Percentiles rank a stretch among this genome's conserved stretches.
These are phyloP conservation scores for Talaromyces pinophilus DNA, from an alignment of 2,329 filamentous ascomycete genomes.

Conservation along the genomic window DNA sequence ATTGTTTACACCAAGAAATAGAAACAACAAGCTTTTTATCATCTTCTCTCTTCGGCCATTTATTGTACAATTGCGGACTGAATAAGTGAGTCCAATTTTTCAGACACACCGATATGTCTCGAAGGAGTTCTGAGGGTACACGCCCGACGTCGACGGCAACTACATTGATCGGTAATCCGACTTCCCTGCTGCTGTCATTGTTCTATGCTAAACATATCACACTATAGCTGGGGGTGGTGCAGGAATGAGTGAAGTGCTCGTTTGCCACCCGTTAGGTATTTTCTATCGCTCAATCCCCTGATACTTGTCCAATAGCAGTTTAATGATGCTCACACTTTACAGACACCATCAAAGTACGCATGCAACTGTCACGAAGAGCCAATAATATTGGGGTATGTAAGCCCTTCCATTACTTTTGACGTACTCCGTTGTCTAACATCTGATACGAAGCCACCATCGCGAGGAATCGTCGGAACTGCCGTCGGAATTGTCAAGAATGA, in stretches of 20 bases:
- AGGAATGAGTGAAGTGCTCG: constrained; percentile 98
- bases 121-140: background rate
- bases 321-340: background rate
- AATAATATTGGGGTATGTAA: constrained; percentile 70
- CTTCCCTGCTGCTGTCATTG: background rate
- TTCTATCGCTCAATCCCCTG: constrained; percentile 27
- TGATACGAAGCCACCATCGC: background rate
- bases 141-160: background rate
- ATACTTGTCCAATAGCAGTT: background rate
- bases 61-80: background rate
- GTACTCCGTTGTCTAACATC: background rate
- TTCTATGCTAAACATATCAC: background rate
- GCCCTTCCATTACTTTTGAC: background rate
- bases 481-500: constrained; percentile 83
- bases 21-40: background rate
- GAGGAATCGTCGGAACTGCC: constrained; percentile 59
- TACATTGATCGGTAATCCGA: background rate
- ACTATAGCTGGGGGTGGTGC: constrained; percentile 85
- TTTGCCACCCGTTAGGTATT: constrained; percentile 87
- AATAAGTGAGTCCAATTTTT: background rate
- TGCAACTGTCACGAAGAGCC: constrained; percentile 91
- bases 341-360: constrained; percentile 98
- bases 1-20: background rate
- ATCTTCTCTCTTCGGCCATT: background rate
- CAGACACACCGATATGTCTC: background rate